These are phyloP conservation scores for Ascobolus immersus DNA, from an alignment of 495 filamentous ascomycete genomes.

Conservation along the genomic window DNA sequence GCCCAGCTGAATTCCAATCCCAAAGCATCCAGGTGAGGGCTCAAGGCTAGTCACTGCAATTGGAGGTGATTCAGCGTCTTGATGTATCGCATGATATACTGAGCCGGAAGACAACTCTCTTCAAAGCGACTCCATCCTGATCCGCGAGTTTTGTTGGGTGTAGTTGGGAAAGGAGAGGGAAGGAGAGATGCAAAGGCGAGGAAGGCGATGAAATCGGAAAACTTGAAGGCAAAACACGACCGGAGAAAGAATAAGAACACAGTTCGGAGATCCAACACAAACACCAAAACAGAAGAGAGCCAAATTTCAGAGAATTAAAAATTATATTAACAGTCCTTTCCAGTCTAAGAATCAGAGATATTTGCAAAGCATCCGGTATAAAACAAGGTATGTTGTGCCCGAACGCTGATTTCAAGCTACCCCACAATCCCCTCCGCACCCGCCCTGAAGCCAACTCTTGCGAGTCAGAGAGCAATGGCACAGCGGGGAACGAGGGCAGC, in stretches of 20 bases:
- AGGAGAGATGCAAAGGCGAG: not conserved
- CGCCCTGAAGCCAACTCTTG: conserved; percentile 63
- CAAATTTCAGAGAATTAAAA: not conserved
- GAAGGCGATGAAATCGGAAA: not conserved
- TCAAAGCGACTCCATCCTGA: conserved; percentile 16
- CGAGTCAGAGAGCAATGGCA: conserved; percentile 44
- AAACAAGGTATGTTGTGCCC: conserved; percentile 95
- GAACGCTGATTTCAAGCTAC: conserved; percentile 94
- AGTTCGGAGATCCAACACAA: no score
- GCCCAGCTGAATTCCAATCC: no score
- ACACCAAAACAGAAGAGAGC: no score
- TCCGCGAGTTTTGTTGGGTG: conserved; percentile 8
- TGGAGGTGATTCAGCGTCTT: no score
- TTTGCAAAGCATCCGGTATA: conserved; percentile 81
- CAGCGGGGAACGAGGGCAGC: conserved; percentile 38
- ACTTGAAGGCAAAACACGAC: no score
- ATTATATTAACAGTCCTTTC: conserved; percentile 18
- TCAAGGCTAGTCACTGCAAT: no score
- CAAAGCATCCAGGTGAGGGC: no score
- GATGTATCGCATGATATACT: conserved; percentile 16
- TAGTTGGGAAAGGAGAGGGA: not conserved
- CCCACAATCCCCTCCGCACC: conserved; percentile 30
- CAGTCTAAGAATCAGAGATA: conserved; percentile 67
- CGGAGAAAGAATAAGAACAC: no score
- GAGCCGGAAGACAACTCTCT: conserved; percentile 17